Evolutionary conservation across 2,329 filamentous ascomycete genomes (phyloP).

Genomic region (Cladosporium oxysporum): DNA sequence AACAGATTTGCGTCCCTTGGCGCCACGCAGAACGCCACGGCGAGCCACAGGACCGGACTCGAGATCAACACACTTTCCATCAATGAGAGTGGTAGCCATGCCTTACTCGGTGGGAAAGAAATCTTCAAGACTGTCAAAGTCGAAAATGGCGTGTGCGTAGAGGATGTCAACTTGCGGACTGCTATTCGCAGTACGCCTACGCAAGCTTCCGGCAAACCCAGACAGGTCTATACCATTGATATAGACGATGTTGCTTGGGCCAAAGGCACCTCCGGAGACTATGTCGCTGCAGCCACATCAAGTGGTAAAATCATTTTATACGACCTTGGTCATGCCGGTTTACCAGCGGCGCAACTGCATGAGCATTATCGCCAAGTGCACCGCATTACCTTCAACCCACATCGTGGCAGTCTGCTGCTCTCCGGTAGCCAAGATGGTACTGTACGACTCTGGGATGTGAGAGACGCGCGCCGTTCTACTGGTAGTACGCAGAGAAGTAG

Average conservation of each 20-base stretch:
- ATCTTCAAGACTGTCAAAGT: slow-evolving; percentile 67
- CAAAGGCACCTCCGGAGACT: slow-evolving; percentile 60
- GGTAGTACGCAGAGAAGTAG: slow-evolving; percentile 31
- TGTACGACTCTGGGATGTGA: slow-evolving; percentile 65
- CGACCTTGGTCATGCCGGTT: slow-evolving; percentile 61
- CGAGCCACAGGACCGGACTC: slow-evolving; percentile 64
- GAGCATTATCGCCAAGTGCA: slow-evolving; percentile 68
- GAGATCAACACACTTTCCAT: slow-evolving; percentile 65
- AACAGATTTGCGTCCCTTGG: slow-evolving; percentile 31
- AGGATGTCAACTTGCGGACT: slow-evolving; percentile 65
- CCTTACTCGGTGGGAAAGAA: slow-evolving; percentile 64
- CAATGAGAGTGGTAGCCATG: slow-evolving; percentile 63
- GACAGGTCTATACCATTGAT: slow-evolving; percentile 53
- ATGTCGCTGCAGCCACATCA: slow-evolving; percentile 64
- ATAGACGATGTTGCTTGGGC: slow-evolving; percentile 70
- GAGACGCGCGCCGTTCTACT: slow-evolving; percentile 48
- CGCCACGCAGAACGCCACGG: slow-evolving; percentile 52
- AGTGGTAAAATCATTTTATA: slow-evolving; percentile 68
- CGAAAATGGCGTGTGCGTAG: slow-evolving; percentile 56
- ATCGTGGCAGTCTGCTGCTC: slow-evolving; percentile 59
- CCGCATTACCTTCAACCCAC: slow-evolving; percentile 65
- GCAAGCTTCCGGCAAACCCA: slow-evolving; percentile 50
- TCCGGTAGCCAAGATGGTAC: slow-evolving; percentile 67
- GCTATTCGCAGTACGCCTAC: slow-evolving; percentile 61
- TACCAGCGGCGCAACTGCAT: slow-evolving; percentile 63